phyloP scores from a whole-genome alignment of 179 eudicot species.

The Pouteria campechiana region DNA sequence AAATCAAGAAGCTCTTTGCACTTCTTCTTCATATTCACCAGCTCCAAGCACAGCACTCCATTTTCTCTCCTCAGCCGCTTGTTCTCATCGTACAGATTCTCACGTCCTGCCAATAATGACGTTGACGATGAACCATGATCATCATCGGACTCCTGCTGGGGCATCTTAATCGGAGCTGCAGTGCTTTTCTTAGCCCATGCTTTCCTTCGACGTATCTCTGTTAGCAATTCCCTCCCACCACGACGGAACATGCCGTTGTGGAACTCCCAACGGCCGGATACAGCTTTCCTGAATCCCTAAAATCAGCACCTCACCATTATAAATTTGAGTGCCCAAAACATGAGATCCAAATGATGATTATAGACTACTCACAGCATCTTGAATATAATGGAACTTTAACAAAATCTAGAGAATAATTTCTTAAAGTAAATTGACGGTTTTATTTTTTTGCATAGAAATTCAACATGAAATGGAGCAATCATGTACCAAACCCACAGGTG shows the following conservation, averaged over 20 bases:
- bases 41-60: constrained; percentile 49
- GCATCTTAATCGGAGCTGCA: not conserved
- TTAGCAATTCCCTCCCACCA: constrained; percentile 50
- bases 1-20: constrained; percentile 62
- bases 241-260: constrained; percentile 65
- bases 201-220: constrained; percentile 63
- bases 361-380: not conserved
- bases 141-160: constrained; percentile 24
- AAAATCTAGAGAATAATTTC: not conserved
- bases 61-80: constrained; percentile 57
- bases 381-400: too few species aligned
- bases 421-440: not conserved
- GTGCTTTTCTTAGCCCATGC: constrained; percentile 45
- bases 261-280: constrained; percentile 82
- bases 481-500: too few species aligned
- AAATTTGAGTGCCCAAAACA: too few species aligned
- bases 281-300: constrained; percentile 84
- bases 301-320: too few species aligned
- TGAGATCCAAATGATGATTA: not conserved
- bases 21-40: constrained; percentile 49
- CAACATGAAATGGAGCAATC: not conserved
- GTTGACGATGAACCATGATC: constrained; percentile 68
- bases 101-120: constrained; percentile 52
- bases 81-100: constrained; percentile 60
- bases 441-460: not conserved